phyloP scores from a whole-genome alignment of 495 filamentous ascomycete genomes.

The Neurospora sp. region DNA sequence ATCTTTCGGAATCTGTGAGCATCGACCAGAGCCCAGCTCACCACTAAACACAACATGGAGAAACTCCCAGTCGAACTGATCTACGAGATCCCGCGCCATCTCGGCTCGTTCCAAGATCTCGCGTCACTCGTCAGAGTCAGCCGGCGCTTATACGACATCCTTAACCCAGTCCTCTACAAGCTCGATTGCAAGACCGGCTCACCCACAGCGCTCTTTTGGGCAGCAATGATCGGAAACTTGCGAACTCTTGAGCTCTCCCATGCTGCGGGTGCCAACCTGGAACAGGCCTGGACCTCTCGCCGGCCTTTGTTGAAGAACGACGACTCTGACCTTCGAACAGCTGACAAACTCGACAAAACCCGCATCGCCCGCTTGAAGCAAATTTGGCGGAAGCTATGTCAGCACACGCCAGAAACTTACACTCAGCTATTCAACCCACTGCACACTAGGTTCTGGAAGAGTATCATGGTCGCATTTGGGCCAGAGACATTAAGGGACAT shows the following conservation, averaged over 20 bases:
- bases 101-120: neutral
- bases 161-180: slow-evolving; percentile 4
- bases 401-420: no score
- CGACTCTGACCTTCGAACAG: neutral
- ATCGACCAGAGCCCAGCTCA: no score
- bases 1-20: no score
- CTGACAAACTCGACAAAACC: no score
- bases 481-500: no score
- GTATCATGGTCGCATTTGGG: no score
- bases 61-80: slow-evolving; percentile 2
- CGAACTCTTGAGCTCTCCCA: neutral
- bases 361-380: no score
- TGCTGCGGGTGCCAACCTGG: slow-evolving; percentile 2
- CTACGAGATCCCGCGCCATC: slow-evolving; percentile 5
- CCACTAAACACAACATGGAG: neutral
- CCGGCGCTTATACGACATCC: neutral
- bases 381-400: no score
- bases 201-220: slow-evolving; percentile 3
- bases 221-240: neutral
- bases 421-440: no score
- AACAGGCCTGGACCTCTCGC: neutral
- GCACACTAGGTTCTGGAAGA: no score
- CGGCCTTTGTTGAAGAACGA: neutral
- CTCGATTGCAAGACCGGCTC: neutral
- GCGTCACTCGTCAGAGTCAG: neutral